Evolutionary conservation across 257 asterid species (phyloP), one percentile per base, ranked within the genome.

Genomic region (Gentiana macrophylla): DNA sequence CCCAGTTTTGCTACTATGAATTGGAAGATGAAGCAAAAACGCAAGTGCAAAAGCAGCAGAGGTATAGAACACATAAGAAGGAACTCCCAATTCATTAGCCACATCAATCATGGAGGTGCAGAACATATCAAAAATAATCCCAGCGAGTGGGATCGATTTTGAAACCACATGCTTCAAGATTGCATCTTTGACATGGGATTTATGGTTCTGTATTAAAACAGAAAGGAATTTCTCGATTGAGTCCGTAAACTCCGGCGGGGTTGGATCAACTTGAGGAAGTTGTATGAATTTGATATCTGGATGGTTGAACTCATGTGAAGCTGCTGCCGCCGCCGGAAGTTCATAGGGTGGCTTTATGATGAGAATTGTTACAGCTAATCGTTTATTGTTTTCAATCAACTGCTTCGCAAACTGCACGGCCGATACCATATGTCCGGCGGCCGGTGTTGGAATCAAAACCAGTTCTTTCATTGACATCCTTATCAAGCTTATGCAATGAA

Each of bases 31-130:
- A 45, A 58, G 62, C 62, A 58, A n/a, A 37, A 58, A n/a, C 4
- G 53, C 62, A 44, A 58, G 53, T 12, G 47, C 44, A 6, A 53
- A 52, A 15, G 62, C 62, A 58, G 13, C 0, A 3, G 61, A 56
- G 10, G 61, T 37, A 36, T 12, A 56, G 61, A 35, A 56, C 38
- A 56, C 35, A 56, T 56, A 56, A 3, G 61, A 56, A 56, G 50
- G 50, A 56, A 56, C 61, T 37, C 32, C 8, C 33, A 56, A 36
- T 15, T 58, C 62, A 45, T 58, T 58, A 2, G 62, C 62, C 10
- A 58, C 62, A 46, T 58, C 62, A 12, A 58, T 46, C 62, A 58
- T 58, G 1, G 62, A 58, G 12, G 62, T 41, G 53, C 62, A 46
- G 47, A 46, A 58, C 37, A 58, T 36, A 46, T 58, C 53, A 46